phyloP scores from a whole-genome alignment of 345 rosid genomes.

The Populus ilicifolia region DNA sequence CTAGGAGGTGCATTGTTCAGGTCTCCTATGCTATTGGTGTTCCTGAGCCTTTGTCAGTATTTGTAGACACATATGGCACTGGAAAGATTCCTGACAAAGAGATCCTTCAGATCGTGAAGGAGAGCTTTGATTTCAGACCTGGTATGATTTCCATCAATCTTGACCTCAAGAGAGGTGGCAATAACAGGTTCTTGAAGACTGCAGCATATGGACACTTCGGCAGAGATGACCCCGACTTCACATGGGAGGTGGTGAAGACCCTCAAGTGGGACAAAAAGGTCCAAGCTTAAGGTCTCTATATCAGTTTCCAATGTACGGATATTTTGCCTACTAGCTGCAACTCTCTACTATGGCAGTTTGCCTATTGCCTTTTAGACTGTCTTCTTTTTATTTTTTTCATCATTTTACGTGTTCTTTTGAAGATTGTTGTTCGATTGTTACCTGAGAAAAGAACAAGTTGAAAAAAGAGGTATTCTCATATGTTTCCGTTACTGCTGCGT shows the following conservation, averaged over 20 bases:
- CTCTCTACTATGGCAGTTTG: background rate
- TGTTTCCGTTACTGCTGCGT: background rate
- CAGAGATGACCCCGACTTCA: slow-evolving; percentile 71
- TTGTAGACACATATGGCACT: slow-evolving; percentile 47
- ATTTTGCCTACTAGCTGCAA: background rate
- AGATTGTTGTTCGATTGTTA: background rate
- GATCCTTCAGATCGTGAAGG: slow-evolving; percentile 77
- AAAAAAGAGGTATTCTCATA: background rate
- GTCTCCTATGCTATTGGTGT: slow-evolving; percentile 65
- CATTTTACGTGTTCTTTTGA: too few relatives aligned
- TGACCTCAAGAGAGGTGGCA: slow-evolving; percentile 80
- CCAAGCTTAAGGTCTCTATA: slow-evolving; percentile 22
- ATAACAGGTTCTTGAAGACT: slow-evolving; percentile 70
- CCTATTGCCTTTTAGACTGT: background rate
- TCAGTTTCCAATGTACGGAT: background rate
- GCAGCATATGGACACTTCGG: slow-evolving; percentile 85
- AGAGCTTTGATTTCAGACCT: slow-evolving; percentile 82
- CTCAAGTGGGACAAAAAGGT: slow-evolving; percentile 42
- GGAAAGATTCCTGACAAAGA: slow-evolving; percentile 81
- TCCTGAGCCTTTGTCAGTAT: slow-evolving; percentile 54
- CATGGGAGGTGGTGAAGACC: slow-evolving; percentile 61
- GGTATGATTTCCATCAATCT: slow-evolving; percentile 77
- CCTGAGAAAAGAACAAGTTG: background rate
- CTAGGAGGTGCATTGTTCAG: slow-evolving; percentile 59
- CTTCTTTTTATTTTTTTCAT: background rate